These are phyloP conservation scores for Coniferiporia weirii DNA, from an alignment of 1,284 basidiomycete genomes.

Conservation along the genomic window DNA sequence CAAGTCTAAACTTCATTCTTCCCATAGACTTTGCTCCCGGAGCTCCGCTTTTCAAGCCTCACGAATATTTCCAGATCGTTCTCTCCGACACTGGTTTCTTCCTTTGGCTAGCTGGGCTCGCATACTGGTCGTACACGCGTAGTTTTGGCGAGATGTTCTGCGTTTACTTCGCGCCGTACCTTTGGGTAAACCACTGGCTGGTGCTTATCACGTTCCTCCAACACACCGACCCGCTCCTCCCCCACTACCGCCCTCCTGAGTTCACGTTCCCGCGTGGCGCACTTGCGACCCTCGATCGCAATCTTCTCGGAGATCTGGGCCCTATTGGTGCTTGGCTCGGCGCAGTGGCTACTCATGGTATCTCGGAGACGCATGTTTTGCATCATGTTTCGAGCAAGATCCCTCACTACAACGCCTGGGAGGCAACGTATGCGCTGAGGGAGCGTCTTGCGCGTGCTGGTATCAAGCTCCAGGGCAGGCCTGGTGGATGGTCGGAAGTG, in stretches of 20 bases:
- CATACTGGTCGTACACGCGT: constrained; percentile 53
- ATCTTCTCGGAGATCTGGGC: constrained; percentile 78
- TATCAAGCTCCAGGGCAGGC: constrained; percentile 53
- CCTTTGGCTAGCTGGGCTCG: constrained; percentile 65
- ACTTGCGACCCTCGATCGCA: constrained; percentile 89
- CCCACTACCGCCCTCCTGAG: constrained; percentile 87
- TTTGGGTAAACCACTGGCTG: constrained; percentile 88
- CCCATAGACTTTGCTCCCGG: constrained; percentile 69
- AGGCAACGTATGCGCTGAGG: constrained; percentile 87
- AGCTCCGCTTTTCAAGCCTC: constrained; percentile 81
- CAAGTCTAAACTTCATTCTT: background rate
- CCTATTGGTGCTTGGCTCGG: constrained; percentile 73
- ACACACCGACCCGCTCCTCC: constrained; percentile 93
- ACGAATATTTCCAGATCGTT: constrained; percentile 78
- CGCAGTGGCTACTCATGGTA: constrained; percentile 76
- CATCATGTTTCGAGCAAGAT: constrained; percentile 94
- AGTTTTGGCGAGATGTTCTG: constrained; percentile 76
- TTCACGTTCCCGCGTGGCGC: constrained; percentile 97
- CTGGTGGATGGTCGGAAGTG: constrained; percentile 77
- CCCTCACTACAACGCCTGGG: constrained; percentile 93
- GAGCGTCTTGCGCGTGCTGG: constrained; percentile 65
- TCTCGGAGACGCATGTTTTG: constrained; percentile 89
- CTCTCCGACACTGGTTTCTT: constrained; percentile 83
- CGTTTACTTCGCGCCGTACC: constrained; percentile 86
- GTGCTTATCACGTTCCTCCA: constrained; percentile 94